A percentile compares a stretch with the other conserved stretches of the same genome.
Conservation (phyloP, 805 yeast genomes). For the Wickerhamiella dianesei region DNA sequence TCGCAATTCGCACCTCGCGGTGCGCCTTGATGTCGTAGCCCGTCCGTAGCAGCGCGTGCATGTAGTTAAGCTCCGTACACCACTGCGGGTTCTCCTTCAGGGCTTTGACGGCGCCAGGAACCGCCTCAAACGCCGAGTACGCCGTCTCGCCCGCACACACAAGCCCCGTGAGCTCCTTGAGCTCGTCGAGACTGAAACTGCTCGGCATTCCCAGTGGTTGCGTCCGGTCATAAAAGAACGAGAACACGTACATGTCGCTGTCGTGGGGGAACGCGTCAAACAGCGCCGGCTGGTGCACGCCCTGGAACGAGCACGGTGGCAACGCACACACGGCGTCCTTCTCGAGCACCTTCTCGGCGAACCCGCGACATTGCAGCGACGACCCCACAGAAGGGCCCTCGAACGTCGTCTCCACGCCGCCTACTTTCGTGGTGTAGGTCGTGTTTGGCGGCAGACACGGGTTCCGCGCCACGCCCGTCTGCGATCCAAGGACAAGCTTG, state of each 20-base stretch:
- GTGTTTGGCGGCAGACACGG: constrained; percentile 85
- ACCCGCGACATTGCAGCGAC: constrained; percentile 71
- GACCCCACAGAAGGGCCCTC: constrained; percentile 50
- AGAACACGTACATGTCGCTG: constrained; percentile 77
- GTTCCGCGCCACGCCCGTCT: constrained; percentile 31
- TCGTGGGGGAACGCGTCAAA: constrained; percentile 56
- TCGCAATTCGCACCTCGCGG: constrained; percentile 85
- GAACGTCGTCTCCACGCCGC: constrained; percentile 36
- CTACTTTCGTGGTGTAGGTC: constrained; percentile 44
- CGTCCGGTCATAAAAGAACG: constrained; percentile 91
- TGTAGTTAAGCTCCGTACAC: constrained; percentile 87
- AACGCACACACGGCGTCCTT: constrained; percentile 65
- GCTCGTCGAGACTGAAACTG: constrained; percentile 72
- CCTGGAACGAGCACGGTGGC: constrained; percentile 90
- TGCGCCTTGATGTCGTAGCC: constrained; percentile 89
- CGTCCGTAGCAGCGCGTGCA: constrained; percentile 79
- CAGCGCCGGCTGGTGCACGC: constrained; percentile 92
- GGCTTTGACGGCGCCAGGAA: constrained; percentile 51
- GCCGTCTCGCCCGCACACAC: constrained; percentile 75
- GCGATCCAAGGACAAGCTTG: constrained; percentile 41
- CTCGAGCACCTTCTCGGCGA: constrained; percentile 71
- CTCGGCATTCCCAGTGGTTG: constrained; percentile 90
- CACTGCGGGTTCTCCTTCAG: constrained; percentile 75
- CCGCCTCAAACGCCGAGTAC: constrained; percentile 60
- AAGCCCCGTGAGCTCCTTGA: constrained; percentile 62